phyloP scores from a whole-genome alignment of 192 early-diverging fungal genomes.

The Spinellus fusiger region DNA sequence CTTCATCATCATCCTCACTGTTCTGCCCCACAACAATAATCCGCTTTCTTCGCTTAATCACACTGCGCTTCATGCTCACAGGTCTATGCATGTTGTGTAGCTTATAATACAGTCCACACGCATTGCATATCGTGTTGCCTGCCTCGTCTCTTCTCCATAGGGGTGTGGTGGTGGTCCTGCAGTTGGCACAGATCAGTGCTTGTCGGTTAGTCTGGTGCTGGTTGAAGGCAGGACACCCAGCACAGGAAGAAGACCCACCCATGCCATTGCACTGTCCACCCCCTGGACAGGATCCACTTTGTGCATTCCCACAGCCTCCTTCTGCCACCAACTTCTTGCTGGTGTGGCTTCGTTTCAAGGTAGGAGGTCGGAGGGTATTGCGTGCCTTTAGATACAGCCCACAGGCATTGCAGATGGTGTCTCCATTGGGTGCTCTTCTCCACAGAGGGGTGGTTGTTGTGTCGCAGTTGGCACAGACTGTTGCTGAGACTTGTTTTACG shows the following conservation, averaged over 20 bases:
- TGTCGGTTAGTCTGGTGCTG: conserved; percentile 55
- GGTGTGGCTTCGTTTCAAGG: conserved; percentile 41
- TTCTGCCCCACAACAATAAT: conserved; percentile 24
- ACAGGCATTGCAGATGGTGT: conserved; percentile 96
- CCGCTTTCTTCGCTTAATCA: conserved; percentile 74
- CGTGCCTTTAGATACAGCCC: conserved; percentile 54
- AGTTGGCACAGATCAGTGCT: conserved; percentile 64
- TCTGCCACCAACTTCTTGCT: conserved; percentile 22
- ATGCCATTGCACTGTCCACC: conserved; percentile 72
- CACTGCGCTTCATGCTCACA: conserved; percentile 67
- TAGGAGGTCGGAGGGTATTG: conserved; percentile 43
- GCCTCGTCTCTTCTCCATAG: conserved; percentile 72
- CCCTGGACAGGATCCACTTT: conserved; percentile 63
- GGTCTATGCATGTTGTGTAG: conserved; percentile 79
- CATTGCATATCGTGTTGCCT: conserved; percentile 77
- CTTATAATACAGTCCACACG: conserved; percentile 86
- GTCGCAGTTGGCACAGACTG: conserved; percentile 79
- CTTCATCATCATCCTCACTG: conserved; percentile 9
- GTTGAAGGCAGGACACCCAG: conserved; percentile 72
- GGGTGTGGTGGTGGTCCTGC: conserved; percentile 71
- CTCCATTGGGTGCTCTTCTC: conserved; percentile 81
- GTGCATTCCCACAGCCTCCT: background rate
- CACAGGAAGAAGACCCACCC: conserved; percentile 65
- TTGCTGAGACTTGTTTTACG: conserved; percentile 35
- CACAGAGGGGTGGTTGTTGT: conserved; percentile 91